Percentiles rank a stretch among this genome's conserved stretches.
Evolutionary conservation across 495 filamentous ascomycete species (phyloP).

Genomic region (Ramalina peruviana): DNA sequence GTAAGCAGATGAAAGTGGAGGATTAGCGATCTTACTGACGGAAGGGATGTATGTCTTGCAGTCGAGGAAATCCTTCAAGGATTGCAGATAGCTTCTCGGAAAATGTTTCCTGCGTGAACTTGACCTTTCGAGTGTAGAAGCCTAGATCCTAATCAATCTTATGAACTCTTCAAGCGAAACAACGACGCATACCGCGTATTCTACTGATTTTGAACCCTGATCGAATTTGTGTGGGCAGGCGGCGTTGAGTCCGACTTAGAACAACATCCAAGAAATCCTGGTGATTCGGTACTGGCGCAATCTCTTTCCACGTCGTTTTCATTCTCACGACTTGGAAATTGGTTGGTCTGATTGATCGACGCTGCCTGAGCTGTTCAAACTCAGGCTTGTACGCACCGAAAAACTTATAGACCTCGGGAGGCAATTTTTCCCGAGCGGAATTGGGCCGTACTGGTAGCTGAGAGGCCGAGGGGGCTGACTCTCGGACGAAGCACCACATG

Average conservation of each 20-base stretch:
- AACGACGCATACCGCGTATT: slow-evolving; percentile 51
- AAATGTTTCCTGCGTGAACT: slow-evolving; percentile 97
- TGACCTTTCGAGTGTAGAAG: slow-evolving; percentile 97
- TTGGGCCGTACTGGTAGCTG: no score
- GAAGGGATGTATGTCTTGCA: slow-evolving; percentile 95
- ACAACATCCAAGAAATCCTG: slow-evolving; percentile 97
- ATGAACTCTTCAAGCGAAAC: background rate
- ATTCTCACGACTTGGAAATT: slow-evolving; percentile 24
- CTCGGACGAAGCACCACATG: no score
- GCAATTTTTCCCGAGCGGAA: no score
- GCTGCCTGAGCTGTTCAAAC: no score
- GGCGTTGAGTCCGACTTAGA: slow-evolving; percentile 82
- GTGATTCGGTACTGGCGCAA: slow-evolving; percentile 80
- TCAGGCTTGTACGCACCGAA: no score
- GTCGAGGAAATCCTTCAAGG: slow-evolving; percentile 82
- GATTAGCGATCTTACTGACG: slow-evolving; percentile 38
- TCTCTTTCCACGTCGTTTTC: slow-evolving; percentile 69
- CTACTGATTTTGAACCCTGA: slow-evolving; percentile 92
- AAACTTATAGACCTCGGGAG: no score
- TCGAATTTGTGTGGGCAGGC: slow-evolving; percentile 89
- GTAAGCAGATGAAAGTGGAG: background rate
- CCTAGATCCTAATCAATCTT: slow-evolving; percentile 28
- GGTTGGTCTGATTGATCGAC: background rate
- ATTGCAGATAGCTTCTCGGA: slow-evolving; percentile 81
- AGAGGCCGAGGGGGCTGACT: no score